Evolutionary conservation across 164 flowering plant genomes (phyloP).

Genomic region (Vitis cinerea): DNA sequence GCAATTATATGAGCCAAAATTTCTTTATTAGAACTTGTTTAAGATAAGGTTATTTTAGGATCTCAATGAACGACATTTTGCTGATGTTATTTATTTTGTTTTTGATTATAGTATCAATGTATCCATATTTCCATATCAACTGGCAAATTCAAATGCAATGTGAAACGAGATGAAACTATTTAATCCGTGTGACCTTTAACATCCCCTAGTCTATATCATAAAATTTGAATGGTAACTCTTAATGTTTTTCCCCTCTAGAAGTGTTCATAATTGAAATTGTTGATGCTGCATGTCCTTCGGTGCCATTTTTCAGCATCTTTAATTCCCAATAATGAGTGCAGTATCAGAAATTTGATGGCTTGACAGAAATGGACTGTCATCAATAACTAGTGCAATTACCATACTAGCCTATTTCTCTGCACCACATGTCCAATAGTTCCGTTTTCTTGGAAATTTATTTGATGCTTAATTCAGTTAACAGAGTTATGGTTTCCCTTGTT

Average conservation of each 20-base stretch:
- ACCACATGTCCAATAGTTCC: background rate
- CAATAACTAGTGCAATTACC: background rate
- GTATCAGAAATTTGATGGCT: background rate
- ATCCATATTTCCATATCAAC: background rate
- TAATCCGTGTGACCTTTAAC: background rate
- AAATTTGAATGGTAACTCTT: background rate
- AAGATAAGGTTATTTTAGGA: background rate
- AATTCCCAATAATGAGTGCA: background rate
- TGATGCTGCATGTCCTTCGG: background rate
- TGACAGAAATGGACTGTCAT: background rate
- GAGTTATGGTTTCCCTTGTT: background rate
- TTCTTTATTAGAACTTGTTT: background rate
- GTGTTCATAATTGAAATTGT: background rate
- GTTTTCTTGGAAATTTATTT: background rate
- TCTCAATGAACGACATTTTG: background rate
- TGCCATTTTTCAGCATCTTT: background rate
- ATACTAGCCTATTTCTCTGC: background rate
- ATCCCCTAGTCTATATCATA: background rate
- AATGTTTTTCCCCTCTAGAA: no score
- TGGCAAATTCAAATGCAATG: background rate
- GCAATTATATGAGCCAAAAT: background rate
- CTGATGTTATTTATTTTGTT: background rate
- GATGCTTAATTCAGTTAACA: background rate
- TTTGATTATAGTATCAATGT: background rate
- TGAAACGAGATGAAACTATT: background rate